Evolutionary conservation across 345 rosid genomes (phyloP).

Genomic region (Erodium maritimum): DNA sequence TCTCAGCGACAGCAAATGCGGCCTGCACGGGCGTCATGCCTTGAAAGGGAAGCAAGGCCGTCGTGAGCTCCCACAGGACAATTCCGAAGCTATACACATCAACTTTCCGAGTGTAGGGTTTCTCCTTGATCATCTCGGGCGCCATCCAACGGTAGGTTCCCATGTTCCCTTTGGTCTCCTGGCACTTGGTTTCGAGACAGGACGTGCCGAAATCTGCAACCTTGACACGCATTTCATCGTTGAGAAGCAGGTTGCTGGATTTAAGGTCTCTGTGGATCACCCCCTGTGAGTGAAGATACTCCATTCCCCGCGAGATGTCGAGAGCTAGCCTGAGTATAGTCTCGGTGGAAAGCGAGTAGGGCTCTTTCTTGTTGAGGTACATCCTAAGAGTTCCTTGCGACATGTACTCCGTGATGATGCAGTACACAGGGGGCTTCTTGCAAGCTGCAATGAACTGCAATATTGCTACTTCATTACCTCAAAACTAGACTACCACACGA

Average conservation of each 20-base stretch:
- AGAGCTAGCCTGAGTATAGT: conserved; percentile 80
- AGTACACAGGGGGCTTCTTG: conserved; percentile 89
- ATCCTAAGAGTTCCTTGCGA: conserved; percentile 95
- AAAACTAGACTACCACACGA: background rate
- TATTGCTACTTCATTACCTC: conserved; percentile 9
- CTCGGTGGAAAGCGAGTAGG: conserved; percentile 83
- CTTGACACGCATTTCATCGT: conserved; percentile 92
- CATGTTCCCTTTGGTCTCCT: conserved; percentile 78
- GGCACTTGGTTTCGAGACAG: conserved; percentile 87
- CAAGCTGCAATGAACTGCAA: conserved; percentile 97
- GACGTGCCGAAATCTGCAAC: conserved; percentile 98
- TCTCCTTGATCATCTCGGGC: conserved; percentile 96
- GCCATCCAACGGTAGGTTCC: conserved; percentile 99
- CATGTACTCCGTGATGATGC: conserved; percentile 98
- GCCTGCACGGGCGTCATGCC: conserved; percentile 99
- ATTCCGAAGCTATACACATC: conserved; percentile 97
- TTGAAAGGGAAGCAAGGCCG: conserved; percentile 95
- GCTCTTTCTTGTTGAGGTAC: conserved; percentile 98
- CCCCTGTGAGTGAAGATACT: conserved; percentile 97
- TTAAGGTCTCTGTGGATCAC: conserved; percentile 96
- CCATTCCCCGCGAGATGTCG: conserved; percentile 98
- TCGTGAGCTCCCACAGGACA: conserved; percentile 96
- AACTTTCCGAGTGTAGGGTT: conserved; percentile 78
- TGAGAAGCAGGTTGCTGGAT: conserved; percentile 80
- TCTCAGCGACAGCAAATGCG: conserved; percentile 96